These are phyloP conservation scores for Mortierella sp. DNA, from an alignment of 371 early-diverging fungal species.

Conservation along the genomic window DNA sequence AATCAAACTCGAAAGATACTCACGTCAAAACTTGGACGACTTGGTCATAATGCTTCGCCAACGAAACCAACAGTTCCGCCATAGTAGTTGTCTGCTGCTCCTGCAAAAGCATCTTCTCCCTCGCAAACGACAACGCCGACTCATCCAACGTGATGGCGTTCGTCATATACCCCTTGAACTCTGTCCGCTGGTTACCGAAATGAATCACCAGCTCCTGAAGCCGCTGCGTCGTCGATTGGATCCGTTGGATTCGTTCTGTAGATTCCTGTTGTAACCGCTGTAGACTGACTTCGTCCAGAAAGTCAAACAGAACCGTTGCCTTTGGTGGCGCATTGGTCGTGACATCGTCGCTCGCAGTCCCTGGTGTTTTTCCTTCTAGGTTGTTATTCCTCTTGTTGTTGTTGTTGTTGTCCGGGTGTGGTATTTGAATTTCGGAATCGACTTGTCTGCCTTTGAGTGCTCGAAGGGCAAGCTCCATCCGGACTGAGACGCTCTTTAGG, in stretches of 20 bases:
- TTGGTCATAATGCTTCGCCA: slow-evolving; percentile 60
- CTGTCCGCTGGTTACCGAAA: slow-evolving; percentile 30
- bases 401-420: background rate
- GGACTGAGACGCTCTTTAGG: slow-evolving; percentile 27
- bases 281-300: slow-evolving; percentile 47
- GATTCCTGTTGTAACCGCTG: slow-evolving; percentile 37
- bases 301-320: slow-evolving; percentile 35
- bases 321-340: background rate
- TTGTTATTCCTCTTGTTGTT: background rate
- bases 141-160: slow-evolving; percentile 57
- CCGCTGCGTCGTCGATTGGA: slow-evolving; percentile 21
- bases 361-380: background rate
- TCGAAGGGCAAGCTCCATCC: slow-evolving; percentile 48
- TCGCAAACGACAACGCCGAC: slow-evolving; percentile 53
- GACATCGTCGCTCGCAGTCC: background rate
- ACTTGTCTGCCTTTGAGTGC: slow-evolving; percentile 38
- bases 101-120: slow-evolving; percentile 56
- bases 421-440: slow-evolving; percentile 46
- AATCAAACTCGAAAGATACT: background rate
- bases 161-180: slow-evolving; percentile 34
- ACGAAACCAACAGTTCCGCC: slow-evolving; percentile 58
- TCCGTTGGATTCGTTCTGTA: slow-evolving; percentile 25
- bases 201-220: slow-evolving; percentile 27
- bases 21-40: slow-evolving; percentile 58
- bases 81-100: slow-evolving; percentile 55